Conservation (phyloP, 805 yeast species). For the Jamesozyma rosinii region DNA sequence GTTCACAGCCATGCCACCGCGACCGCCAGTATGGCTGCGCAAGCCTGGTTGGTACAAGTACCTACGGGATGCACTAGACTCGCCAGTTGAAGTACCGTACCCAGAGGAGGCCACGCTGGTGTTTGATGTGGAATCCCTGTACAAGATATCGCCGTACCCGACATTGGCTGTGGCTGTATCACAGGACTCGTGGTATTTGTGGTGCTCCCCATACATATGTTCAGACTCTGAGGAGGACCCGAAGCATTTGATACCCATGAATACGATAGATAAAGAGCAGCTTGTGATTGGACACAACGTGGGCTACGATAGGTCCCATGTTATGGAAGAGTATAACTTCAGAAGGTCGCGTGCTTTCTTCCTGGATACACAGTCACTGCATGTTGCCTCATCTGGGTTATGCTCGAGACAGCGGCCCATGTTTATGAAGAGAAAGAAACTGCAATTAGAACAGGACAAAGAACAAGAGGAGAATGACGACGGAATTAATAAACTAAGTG, state of each 20-base stretch:
- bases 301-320: conserved; percentile 81
- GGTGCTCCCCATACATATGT: conserved; percentile 84
- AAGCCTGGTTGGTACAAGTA: conserved; percentile 80
- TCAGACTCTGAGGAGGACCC: not conserved
- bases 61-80: conserved; percentile 34
- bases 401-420: conserved; percentile 82
- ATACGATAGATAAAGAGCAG: conserved; percentile 39
- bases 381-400: conserved; percentile 83
- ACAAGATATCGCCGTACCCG: conserved; percentile 64
- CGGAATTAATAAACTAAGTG: not conserved
- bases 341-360: conserved; percentile 62
- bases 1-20: conserved; percentile 33
- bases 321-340: conserved; percentile 72
- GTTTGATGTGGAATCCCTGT: conserved; percentile 84
- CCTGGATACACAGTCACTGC: conserved; percentile 87
- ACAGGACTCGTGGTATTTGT: conserved; percentile 75
- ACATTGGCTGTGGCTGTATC: conserved; percentile 76
- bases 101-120: conserved; percentile 69
- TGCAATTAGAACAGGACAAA: conserved; percentile 9
- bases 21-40: conserved; percentile 47
- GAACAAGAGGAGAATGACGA: conserved; percentile 8
- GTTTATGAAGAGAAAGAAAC: conserved; percentile 53
- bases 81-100: conserved; percentile 49
- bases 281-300: conserved; percentile 85
- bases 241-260: conserved; percentile 71